A percentile compares a stretch with the other conserved stretches of the same genome.
Evolutionary conservation across 2,329 filamentous ascomycete species (phyloP).

Genomic region (Scortechinia acanthostroma): DNA sequence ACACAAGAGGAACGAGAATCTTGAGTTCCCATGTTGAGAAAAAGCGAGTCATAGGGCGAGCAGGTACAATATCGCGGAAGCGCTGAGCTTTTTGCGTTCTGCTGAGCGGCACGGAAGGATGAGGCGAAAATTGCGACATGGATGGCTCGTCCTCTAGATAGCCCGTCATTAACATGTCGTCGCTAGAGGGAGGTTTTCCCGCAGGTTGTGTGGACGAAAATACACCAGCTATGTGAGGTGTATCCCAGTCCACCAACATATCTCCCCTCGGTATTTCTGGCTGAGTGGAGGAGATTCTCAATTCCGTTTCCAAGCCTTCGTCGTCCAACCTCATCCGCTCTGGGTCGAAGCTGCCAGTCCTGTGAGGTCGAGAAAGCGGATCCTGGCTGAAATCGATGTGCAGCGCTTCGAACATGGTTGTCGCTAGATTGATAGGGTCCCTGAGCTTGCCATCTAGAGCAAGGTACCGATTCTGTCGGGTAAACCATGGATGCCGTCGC

Average conservation of each 20-base stretch:
- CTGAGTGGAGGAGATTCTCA: slow-evolving; percentile 67
- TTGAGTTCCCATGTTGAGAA: slow-evolving; percentile 73
- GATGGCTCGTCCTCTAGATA: slow-evolving; percentile 78
- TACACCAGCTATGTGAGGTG: slow-evolving; percentile 42
- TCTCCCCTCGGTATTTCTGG: slow-evolving; percentile 73
- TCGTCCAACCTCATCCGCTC: slow-evolving; percentile 20
- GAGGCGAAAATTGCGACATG: slow-evolving; percentile 76
- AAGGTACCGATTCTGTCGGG: slow-evolving; percentile 71
- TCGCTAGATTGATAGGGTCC: slow-evolving; percentile 80
- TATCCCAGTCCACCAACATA: slow-evolving; percentile 80
- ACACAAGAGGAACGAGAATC: slow-evolving; percentile 72
- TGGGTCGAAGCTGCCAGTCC: slow-evolving; percentile 18
- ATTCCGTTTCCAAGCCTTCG: slow-evolving; percentile 25
- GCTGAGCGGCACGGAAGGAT: slow-evolving; percentile 71
- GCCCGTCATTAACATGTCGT: slow-evolving; percentile 23
- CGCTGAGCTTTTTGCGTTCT: slow-evolving; percentile 82
- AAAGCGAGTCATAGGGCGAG: slow-evolving; percentile 83
- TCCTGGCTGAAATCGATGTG: slow-evolving; percentile 78
- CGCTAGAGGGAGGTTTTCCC: slow-evolving; percentile 30
- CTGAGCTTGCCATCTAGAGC: slow-evolving; percentile 66
- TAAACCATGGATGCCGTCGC: slow-evolving; percentile 91
- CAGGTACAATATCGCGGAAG: slow-evolving; percentile 86
- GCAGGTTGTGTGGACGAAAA: slow-evolving; percentile 29
- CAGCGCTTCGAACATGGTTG: slow-evolving; percentile 85
- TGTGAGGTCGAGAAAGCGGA: slow-evolving; percentile 35